A percentile compares a stretch with the other conserved stretches of the same genome.
phyloP scores from a whole-genome alignment of 176 grass and related monocot genomes.

The Musa itinerans region DNA sequence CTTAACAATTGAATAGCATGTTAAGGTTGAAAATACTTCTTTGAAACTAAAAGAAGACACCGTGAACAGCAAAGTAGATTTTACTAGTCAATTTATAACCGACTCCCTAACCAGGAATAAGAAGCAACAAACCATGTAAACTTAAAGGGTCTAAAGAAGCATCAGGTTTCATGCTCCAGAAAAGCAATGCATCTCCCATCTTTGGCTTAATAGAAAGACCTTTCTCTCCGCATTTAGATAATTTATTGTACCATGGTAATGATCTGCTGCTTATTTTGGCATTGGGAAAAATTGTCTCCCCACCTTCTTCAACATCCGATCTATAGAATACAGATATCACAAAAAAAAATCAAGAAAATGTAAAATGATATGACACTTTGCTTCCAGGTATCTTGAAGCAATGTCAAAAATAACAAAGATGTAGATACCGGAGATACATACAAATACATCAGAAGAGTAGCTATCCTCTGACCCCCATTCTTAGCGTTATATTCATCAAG shows the following conservation, averaged over 20 bases:
- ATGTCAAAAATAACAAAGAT: background rate
- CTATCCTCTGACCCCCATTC: conserved; percentile 86
- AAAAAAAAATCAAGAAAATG: background rate
- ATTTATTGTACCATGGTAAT: conserved; percentile 60
- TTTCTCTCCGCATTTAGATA: conserved; percentile 74
- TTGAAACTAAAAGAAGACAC: background rate
- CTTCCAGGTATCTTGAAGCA: background rate
- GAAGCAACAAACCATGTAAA: conserved; percentile 68
- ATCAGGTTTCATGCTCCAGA: conserved; percentile 95
- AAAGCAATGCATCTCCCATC: conserved; percentile 87
- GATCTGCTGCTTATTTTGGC: conserved; percentile 70
- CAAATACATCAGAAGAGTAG: conserved; percentile 97
- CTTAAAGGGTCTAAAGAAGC: conserved; percentile 69
- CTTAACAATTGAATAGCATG: background rate
- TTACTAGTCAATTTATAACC: too few species aligned
- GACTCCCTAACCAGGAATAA: background rate
- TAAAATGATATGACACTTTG: background rate
- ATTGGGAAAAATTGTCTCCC: conserved; percentile 86
- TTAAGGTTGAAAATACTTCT: background rate
- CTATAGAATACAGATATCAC: conserved; percentile 11
- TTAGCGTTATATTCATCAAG: conserved; percentile 75
- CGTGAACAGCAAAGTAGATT: too few species aligned
- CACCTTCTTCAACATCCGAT: conserved; percentile 95
- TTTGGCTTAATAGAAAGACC: conserved; percentile 71
- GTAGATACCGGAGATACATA: conserved; percentile 33